These are phyloP conservation scores for Thelephora aurantiotincta DNA, from an alignment of 768 basidiomycete genomes.

Conservation along the genomic window DNA sequence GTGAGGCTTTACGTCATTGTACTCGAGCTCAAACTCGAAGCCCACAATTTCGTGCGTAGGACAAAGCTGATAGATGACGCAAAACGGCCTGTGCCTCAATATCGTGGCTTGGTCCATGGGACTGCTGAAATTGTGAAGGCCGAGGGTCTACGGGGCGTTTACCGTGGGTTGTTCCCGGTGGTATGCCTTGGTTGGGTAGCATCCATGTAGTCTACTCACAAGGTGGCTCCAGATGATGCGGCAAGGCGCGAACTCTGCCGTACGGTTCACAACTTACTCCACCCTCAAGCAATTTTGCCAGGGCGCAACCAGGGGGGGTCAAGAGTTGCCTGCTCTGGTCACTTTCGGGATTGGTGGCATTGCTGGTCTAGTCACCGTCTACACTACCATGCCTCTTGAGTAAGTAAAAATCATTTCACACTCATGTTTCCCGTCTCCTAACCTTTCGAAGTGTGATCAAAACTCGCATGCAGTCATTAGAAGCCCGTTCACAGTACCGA, in stretches of 20 bases:
- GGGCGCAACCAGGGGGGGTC: conserved; percentile 69
- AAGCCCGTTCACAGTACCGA: conserved; percentile 69
- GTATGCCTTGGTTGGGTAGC: conserved; percentile 23
- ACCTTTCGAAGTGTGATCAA: conserved; percentile 65
- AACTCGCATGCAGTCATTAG: conserved; percentile 93
- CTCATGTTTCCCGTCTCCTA: neutral
- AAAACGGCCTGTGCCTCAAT: conserved; percentile 72
- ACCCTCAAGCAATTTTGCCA: conserved; percentile 91
- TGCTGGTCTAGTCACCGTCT: conserved; percentile 92
- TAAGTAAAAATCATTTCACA: conserved; percentile 18
- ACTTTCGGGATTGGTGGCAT: conserved; percentile 92
- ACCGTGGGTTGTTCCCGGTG: conserved; percentile 87
- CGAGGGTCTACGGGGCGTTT: conserved; percentile 77
- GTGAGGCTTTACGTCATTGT: conserved; percentile 28
- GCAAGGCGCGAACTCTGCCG: conserved; percentile 91
- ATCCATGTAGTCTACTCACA: neutral
- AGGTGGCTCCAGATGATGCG: conserved; percentile 65
- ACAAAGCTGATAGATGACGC: conserved; percentile 96
- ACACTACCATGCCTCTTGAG: conserved; percentile 80
- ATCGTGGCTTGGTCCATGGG: conserved; percentile 79
- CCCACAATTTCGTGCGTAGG: conserved; percentile 24
- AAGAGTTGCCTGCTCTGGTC: conserved; percentile 70
- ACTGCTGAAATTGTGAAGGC: conserved; percentile 64
- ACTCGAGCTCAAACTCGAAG: neutral
- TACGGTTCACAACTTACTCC: conserved; percentile 90